Percentiles rank a stretch among this genome's conserved stretches.
These are phyloP conservation scores for Papiliotrema flavescens DNA, from an alignment of 1,284 basidiomycete genomes.

Conservation along the genomic window DNA sequence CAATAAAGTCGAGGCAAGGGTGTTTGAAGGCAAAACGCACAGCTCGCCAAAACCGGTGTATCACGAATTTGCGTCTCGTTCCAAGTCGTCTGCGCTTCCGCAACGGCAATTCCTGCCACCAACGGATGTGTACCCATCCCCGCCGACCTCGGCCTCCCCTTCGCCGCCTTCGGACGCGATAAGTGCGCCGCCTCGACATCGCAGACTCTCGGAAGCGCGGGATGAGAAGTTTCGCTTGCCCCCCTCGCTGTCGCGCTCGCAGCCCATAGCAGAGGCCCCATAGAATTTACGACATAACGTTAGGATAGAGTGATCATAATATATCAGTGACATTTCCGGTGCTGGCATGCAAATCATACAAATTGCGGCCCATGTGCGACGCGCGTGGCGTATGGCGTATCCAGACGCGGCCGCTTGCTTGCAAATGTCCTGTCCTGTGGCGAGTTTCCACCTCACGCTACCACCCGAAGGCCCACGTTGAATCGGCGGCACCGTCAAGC, in stretches of 20 bases:
- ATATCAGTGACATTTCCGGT: not conserved
- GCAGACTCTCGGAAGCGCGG: not conserved
- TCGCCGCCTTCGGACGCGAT: slow-evolving; percentile 27
- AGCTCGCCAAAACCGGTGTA: slow-evolving; percentile 38
- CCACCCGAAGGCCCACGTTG: slow-evolving; percentile 25
- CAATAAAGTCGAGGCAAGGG: slow-evolving; percentile 25
- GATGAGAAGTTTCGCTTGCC: not conserved
- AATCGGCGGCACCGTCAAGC: slow-evolving; percentile 1
- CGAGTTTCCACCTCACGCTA: no score
- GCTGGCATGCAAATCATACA: no score
- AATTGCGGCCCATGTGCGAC: no score
- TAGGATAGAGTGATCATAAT: not conserved
- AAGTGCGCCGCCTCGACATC: not conserved
- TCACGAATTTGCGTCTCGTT: slow-evolving; percentile 17
- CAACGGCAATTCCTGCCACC: slow-evolving; percentile 4
- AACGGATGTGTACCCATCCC: slow-evolving; percentile 36
- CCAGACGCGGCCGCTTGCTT: no score
- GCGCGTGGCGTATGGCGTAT: no score
- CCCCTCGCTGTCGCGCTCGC: not conserved
- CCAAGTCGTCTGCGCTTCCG: slow-evolving; percentile 32
- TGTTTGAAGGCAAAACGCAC: slow-evolving; percentile 15
- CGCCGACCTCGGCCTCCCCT: slow-evolving; percentile 35
- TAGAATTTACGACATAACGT: not conserved
- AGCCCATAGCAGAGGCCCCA: not conserved
- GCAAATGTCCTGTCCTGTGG: no score